Evolutionary conservation across 371 early-diverging fungal genomes (phyloP).

Genomic region (Mucor racemosus): DNA sequence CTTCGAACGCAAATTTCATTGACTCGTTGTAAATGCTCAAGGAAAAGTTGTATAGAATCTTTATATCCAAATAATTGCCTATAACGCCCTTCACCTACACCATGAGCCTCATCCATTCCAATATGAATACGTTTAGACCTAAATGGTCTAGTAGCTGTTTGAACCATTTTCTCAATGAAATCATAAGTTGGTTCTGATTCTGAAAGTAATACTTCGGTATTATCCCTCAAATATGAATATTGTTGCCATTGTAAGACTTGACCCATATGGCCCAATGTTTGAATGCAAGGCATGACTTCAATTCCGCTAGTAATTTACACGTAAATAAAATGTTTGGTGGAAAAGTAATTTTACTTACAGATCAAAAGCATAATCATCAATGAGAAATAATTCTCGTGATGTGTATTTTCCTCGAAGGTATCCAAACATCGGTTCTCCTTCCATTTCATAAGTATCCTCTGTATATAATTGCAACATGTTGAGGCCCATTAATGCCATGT

Average conservation of each 20-base stretch:
- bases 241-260: constrained; percentile 91
- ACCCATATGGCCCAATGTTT: constrained; percentile 88
- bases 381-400: constrained; percentile 64
- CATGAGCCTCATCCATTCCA: constrained; percentile 89
- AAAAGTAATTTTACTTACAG: constrained; percentile 41
- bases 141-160: constrained; percentile 67
- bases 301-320: constrained; percentile 59
- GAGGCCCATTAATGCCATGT: constrained; percentile 81
- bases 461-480: constrained; percentile 89
- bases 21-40: constrained; percentile 77
- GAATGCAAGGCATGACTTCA: constrained; percentile 89
- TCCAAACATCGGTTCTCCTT: constrained; percentile 86
- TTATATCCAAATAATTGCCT: constrained; percentile 73
- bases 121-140: constrained; percentile 82
- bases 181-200: constrained; percentile 78
- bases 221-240: constrained; percentile 78
- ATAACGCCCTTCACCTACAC: constrained; percentile 85
- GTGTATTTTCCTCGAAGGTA: constrained; percentile 80
- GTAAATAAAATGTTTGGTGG: no score
- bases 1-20: constrained; percentile 67
- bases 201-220: constrained; percentile 76
- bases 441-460: constrained; percentile 83
- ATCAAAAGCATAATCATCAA: constrained; percentile 81
- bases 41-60: constrained; percentile 76
- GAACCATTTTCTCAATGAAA: constrained; percentile 77